Base-by-base conservation (phyloP, 768 basidiomycete species). In the Lentinula boryana region DNA sequence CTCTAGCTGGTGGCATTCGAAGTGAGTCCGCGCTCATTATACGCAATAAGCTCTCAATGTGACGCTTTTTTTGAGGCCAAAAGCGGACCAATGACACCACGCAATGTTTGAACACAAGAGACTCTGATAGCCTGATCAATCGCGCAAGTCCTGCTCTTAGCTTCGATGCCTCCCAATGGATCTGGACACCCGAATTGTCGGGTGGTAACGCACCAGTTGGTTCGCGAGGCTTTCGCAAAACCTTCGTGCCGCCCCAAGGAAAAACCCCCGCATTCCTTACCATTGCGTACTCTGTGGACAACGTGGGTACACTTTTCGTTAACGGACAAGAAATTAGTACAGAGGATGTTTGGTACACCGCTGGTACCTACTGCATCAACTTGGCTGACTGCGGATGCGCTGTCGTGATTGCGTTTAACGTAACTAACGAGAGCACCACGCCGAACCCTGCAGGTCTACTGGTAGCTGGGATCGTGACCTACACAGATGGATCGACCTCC, bases 341-440 rank as follows among this genome's bases (percentile, higher is more conserved):
- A 0, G 60, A 68, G 3, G 67, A 66, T 5, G 69, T 63, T 10
- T 62, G 49, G 21, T 12, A 31, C 21, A 58, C 59, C 1, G 56
- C 63, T 4, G 67, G 70, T 31, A 61, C 66, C 5, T 71, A 56
- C 21, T 59, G 58, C 21, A 60, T 70, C 9, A 12, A 65, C 9
- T 64, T 73, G 46, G 35, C 41, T 4, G 27, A 51, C 51, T 8
- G 21, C 64, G 2, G 35, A 36, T 58, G 54, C 3, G 64, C 65
- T 9, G 63, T 64, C 33, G 55, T 69, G 2, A 72, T 75, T 33
- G 72, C 71, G 3, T 43, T 74, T 15, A 64, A 63, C n/a, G 74
- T 66, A 0, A 72, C 68, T 16, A 74, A 73, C 50, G 44, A 68
- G 18, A 67, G 65, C 27, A 46, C 54, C 12, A 58, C 10, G 5